phyloP scores from a whole-genome alignment of 805 yeast genomes.

The Candida nonsorbophila region DNA sequence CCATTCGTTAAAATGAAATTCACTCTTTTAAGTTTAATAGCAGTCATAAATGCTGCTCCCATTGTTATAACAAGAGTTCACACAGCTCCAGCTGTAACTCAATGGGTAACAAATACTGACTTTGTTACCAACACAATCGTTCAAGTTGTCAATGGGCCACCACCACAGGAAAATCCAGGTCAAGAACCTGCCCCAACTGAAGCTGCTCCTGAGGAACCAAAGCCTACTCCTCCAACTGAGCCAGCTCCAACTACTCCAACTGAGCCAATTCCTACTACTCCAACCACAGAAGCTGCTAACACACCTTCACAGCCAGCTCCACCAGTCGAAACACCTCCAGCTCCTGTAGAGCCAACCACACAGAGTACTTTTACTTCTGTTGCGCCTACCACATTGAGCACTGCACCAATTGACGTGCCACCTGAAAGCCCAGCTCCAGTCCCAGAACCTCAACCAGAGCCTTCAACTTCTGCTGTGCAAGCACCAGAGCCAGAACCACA shows the following conservation, averaged over 20 bases:
- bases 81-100: conserved; percentile 24
- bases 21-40: conserved; percentile 11
- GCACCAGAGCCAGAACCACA: conserved; percentile 5
- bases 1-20: conserved; percentile 8
- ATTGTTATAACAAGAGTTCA: conserved; percentile 16
- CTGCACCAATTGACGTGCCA: conserved; percentile 5
- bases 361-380: conserved; percentile 4
- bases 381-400: conserved; percentile 1
- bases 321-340: background rate
- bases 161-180: conserved; percentile 8
- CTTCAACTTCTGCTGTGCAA: conserved; percentile 3
- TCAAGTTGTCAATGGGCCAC: conserved; percentile 13
- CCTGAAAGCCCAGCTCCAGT: conserved; percentile 6
- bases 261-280: conserved; percentile 6
- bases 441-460: conserved; percentile 1
- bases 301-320: conserved; percentile 5
- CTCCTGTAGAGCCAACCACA: conserved; percentile 6
- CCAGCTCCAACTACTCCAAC: conserved; percentile 8
- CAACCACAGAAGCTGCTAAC: conserved; percentile 6
- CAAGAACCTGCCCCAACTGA: conserved; percentile 4
- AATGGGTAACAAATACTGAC: conserved; percentile 16
- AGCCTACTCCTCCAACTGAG: conserved; percentile 9
- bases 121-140: conserved; percentile 13
- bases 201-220: conserved; percentile 6
- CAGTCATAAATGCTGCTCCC: conserved; percentile 19